These are phyloP conservation scores for Phaeosphaeriaceae sp. DNA, from an alignment of 2,329 filamentous ascomycete species.

Conservation along the genomic window DNA sequence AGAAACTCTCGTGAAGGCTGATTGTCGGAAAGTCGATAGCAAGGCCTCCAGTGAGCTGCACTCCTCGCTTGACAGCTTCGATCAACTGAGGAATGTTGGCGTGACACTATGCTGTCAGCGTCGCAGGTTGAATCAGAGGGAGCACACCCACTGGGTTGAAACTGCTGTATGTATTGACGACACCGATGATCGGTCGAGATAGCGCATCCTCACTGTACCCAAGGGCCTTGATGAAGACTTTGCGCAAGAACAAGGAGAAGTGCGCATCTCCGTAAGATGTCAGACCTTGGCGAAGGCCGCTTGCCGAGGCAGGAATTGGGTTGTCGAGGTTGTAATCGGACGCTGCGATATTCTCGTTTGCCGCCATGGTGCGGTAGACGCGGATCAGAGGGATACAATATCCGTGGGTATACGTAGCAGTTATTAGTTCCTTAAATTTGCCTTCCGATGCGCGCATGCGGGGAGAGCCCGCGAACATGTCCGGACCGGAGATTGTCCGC, in stretches of 20 bases:
- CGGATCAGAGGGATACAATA: too few relatives aligned
- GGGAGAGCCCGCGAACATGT: too few relatives aligned
- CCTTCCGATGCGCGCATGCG: too few relatives aligned
- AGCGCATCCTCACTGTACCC: constrained; percentile 77
- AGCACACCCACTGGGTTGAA: constrained; percentile 64
- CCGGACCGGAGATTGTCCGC: too few relatives aligned
- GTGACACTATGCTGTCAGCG: constrained; percentile 58
- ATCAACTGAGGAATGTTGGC: constrained; percentile 75
- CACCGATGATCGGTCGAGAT: constrained; percentile 73
- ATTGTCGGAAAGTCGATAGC: constrained; percentile 79
- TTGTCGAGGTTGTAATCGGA: constrained; percentile 65
- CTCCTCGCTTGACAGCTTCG: constrained; percentile 72
- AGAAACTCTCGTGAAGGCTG: constrained; percentile 73
- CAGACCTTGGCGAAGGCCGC: constrained; percentile 69
- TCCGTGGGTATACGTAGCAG: too few relatives aligned
- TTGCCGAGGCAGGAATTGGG: constrained; percentile 54
- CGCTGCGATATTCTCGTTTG: too few relatives aligned
- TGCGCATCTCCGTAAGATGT: constrained; percentile 76
- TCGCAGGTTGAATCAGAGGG: too few relatives aligned
- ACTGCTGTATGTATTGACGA: constrained; percentile 75
- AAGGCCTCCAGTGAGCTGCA: constrained; percentile 71
- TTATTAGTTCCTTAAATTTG: too few relatives aligned
- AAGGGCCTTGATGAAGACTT: constrained; percentile 79
- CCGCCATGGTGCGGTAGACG: too few relatives aligned
- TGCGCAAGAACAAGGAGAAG: constrained; percentile 76